Evolutionary conservation across 441 rosid genomes (phyloP).

Genomic region (Populus hybrid): DNA sequence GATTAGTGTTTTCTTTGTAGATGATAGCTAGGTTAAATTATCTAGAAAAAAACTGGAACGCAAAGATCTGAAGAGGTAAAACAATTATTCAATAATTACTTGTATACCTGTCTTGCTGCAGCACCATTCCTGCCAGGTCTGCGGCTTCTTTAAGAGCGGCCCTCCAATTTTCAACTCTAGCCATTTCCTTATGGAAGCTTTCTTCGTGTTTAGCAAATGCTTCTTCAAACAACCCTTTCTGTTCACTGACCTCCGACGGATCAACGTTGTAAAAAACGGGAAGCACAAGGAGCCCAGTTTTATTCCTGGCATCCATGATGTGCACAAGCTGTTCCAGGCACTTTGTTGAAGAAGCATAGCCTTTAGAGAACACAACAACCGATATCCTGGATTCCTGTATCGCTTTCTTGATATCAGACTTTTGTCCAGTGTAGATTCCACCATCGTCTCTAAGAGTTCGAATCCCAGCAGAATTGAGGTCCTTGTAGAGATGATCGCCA

Average conservation of each 20-base stretch:
- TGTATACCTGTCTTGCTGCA: no score
- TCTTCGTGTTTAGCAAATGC: neutral
- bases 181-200: neutral
- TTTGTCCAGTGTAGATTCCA: neutral
- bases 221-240: neutral
- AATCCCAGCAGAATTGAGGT: neutral
- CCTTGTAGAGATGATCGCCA: neutral
- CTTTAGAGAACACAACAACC: neutral
- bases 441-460: neutral
- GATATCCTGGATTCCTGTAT: neutral
- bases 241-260: neutral
- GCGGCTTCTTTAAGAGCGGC: neutral
- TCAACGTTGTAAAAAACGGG: neutral
- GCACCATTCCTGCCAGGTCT: neutral
- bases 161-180: neutral
- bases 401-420: neutral
- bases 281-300: neutral
- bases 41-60: no score
- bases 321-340: neutral
- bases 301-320: neutral
- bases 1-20: no score
- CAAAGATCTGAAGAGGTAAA: no score
- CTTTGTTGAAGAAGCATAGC: neutral
- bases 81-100: no score
- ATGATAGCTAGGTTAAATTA: no score